Evolutionary conservation across 257 asterid species (phyloP), one percentile per base, ranked within the genome.

Genomic region (Plectranthus barbatus): DNA sequence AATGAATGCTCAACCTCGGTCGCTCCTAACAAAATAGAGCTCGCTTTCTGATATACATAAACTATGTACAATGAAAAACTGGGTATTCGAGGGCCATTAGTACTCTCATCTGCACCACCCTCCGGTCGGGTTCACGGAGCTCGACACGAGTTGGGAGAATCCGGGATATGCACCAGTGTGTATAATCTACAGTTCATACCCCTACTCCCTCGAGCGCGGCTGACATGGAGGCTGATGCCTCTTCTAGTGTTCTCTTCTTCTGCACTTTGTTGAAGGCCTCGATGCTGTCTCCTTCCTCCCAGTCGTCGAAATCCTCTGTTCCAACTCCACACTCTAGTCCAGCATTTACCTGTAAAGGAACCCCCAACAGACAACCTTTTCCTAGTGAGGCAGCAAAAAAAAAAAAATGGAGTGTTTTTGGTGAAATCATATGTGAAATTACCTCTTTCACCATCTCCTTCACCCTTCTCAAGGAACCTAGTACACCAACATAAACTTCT

Each of bases 271-370:
- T 85, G 72, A 90, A 93, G 73, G 91, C 91, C 79, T 85, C 95
- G 0, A 93, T 74, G 12, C 36, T 66, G 55, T 93, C 97, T 7
- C 97, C 96, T 60, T 70, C 94, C 78, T 68, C 95, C 97, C 97
- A 93, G 13, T 87, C 87, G 41, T 76, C 72, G 26, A 75, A 93
- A 26, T 70, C 95, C 52, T 81, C 94, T 9, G 64, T 69, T 64
- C 96, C 99, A 37, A 90, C 74, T 68, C 99, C 99, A 60, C 99
- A 93, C 64, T 93, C 99, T 20, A 93, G 84, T 71, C 99, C 97
- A 13, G 90, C 94, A 76, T 68, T 87, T 60, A 92, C 99, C 99
- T 92, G 80, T 60, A 70, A 67, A 63, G 8, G 26, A 18, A 59
- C 56, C 54, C 51, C 41, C 56, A 60, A n/a, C 20, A 15, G 56